phyloP scores from a whole-genome alignment of 768 basidiomycete species.

The Cystobasidium onofrii region DNA sequence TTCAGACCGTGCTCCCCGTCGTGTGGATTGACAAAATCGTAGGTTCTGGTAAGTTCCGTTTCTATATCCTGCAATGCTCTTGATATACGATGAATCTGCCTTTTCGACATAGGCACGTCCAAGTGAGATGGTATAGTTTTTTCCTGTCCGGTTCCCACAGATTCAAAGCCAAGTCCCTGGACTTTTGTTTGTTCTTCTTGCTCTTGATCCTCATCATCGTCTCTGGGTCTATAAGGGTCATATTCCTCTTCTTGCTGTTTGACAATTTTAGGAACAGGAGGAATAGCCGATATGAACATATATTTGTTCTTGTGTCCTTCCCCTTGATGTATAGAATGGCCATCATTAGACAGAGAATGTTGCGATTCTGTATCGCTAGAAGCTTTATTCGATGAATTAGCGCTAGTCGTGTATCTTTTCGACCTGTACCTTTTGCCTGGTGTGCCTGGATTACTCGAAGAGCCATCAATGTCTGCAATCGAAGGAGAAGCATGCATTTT shows the following conservation, averaged over 20 bases:
- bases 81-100: slow-evolving; percentile 38
- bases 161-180: not conserved
- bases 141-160: not conserved
- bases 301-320: not conserved
- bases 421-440: not conserved
- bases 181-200: not conserved
- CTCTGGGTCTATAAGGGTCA: slow-evolving; percentile 20
- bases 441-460: not conserved
- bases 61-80: slow-evolving; percentile 35
- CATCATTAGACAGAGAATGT: not conserved
- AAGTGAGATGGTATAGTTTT: not conserved
- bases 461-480: not conserved
- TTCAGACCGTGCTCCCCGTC: not conserved
- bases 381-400: not conserved
- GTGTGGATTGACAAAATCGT: not conserved
- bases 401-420: not conserved
- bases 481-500: not conserved
- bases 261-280: slow-evolving; percentile 15
- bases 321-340: not conserved
- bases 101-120: slow-evolving; percentile 25
- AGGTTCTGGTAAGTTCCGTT: slow-evolving; percentile 30
- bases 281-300: slow-evolving; percentile 4
- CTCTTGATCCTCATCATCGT: slow-evolving; percentile 4
- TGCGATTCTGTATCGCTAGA: not conserved
- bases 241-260: slow-evolving; percentile 18